These are phyloP conservation scores for Candida sp. DNA, from an alignment of 1,139 yeast species.

Conservation along the genomic window DNA sequence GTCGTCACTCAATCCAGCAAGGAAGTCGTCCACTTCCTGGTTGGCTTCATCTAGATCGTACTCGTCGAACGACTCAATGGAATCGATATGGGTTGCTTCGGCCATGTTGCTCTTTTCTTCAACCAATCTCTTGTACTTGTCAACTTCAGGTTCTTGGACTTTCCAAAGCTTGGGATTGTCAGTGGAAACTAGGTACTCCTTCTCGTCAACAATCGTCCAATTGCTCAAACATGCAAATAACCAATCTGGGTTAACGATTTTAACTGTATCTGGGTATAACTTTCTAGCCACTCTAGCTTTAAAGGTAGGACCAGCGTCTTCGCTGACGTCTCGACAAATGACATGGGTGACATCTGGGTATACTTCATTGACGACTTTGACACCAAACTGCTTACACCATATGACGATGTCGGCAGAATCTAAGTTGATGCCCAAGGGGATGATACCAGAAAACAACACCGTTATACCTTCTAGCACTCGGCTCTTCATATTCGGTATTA, in stretches of 20 bases:
- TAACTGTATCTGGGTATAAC: slow-evolving; percentile 61
- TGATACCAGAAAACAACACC: slow-evolving; percentile 83
- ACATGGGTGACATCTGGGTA: slow-evolving; percentile 86
- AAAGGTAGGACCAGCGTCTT: slow-evolving; percentile 52
- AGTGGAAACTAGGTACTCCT: slow-evolving; percentile 57
- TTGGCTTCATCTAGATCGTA: slow-evolving; percentile 59
- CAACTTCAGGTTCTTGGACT: slow-evolving; percentile 47
- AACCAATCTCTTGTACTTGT: slow-evolving; percentile 41
- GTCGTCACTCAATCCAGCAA: slow-evolving; percentile 59
- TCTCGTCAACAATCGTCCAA: slow-evolving; percentile 77
- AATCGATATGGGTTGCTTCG: slow-evolving; percentile 29
- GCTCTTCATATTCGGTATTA: slow-evolving; percentile 76
- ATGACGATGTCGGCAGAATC: slow-evolving; percentile 83
- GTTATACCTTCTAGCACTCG: slow-evolving; percentile 70
- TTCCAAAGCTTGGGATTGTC: slow-evolving; percentile 42
- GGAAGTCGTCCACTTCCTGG: slow-evolving; percentile 63
- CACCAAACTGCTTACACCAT: slow-evolving; percentile 95
- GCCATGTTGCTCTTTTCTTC: slow-evolving; percentile 20
- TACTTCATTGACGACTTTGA: slow-evolving; percentile 76
- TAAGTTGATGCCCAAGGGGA: slow-evolving; percentile 77
- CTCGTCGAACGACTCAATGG: slow-evolving; percentile 36
- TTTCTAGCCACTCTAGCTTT: slow-evolving; percentile 79
- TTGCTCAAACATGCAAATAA: slow-evolving; percentile 79
- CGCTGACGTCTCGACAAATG: slow-evolving; percentile 74
- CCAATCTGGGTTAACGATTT: slow-evolving; percentile 95